A percentile compares a stretch with the other conserved stretches of the same genome.
These are phyloP conservation scores for Cafeteria roenbergensis DNA, from an alignment of 108 stramenopile genomes.

Conservation along the genomic window DNA sequence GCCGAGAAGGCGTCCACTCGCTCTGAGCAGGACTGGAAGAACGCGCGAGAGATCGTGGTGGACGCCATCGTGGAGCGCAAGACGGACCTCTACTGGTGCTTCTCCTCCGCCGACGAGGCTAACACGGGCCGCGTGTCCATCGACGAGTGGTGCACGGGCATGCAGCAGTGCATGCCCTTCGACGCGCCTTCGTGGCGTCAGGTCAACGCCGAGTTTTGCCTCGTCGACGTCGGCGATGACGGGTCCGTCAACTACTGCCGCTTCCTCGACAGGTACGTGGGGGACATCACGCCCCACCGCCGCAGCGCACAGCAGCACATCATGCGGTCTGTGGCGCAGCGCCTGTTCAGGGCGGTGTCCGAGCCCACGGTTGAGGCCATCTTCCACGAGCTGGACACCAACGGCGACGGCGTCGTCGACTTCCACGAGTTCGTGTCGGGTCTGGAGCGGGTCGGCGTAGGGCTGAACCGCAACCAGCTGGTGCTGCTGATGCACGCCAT, in stretches of 20 bases:
- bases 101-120: slow-evolving; percentile 21
- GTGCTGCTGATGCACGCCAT: neutral
- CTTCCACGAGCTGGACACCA: slow-evolving; percentile 28
- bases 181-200: slow-evolving; percentile 27
- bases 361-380: slow-evolving; percentile 26
- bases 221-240: slow-evolving; percentile 32
- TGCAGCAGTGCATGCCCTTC: slow-evolving; percentile 32
- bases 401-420: slow-evolving; percentile 31
- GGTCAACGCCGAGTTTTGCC: slow-evolving; percentile 2
- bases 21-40: slow-evolving; percentile 22
- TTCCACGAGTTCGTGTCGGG: slow-evolving; percentile 39
- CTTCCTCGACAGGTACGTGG: slow-evolving; percentile 31
- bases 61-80: slow-evolving; percentile 31
- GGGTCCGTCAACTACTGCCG: slow-evolving; percentile 27
- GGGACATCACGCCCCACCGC: too few species aligned
- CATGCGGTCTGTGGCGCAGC: too few species aligned
- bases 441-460: slow-evolving; percentile 28
- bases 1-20: too few species aligned
- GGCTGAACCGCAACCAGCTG: slow-evolving; percentile 11
- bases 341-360: slow-evolving; percentile 27
- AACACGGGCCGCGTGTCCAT: slow-evolving; percentile 22
- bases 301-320: too few species aligned
- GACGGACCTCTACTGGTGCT: slow-evolving; percentile 33
- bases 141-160: slow-evolving; percentile 36
- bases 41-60: slow-evolving; percentile 28